Evolutionary conservation across 1,284 basidiomycete genomes (phyloP).

Genomic region (Trichosporon sp.): DNA sequence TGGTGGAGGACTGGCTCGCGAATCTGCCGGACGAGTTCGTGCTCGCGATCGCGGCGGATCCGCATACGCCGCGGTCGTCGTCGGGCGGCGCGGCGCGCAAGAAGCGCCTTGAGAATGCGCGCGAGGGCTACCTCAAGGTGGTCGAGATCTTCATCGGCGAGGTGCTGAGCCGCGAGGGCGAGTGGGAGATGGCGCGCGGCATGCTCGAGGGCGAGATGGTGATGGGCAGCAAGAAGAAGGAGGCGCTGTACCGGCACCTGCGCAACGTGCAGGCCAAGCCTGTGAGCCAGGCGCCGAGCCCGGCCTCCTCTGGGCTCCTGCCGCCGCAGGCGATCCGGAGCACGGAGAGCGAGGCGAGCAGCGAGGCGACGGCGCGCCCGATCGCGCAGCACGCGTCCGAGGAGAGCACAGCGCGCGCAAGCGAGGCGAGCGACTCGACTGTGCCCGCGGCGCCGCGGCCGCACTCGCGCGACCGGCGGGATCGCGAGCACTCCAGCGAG

Average conservation of each 20-base stretch:
- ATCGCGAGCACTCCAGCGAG: neutral
- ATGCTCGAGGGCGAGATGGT: conserved; percentile 43
- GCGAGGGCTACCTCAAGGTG: conserved; percentile 45
- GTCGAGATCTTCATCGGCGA: conserved; percentile 46
- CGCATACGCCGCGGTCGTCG: neutral
- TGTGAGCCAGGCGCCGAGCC: conserved; percentile 14
- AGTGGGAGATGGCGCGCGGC: conserved; percentile 46
- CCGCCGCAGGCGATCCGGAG: conserved; percentile 22
- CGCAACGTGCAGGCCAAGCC: conserved; percentile 25
- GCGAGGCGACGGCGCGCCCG: conserved; percentile 19
- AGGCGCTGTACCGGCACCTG: conserved; percentile 41
- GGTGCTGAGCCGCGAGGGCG: conserved; percentile 40
- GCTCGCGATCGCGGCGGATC: conserved; percentile 23
- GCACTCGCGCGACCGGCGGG: neutral
- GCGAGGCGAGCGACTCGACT: neutral
- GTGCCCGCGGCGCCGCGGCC: neutral
- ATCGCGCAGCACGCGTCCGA: neutral
- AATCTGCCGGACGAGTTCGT: conserved; percentile 34
- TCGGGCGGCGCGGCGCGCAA: conserved; percentile 15
- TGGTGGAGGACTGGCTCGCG: conserved; percentile 39
- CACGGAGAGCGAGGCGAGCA: neutral
- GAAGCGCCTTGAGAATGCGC: conserved; percentile 31
- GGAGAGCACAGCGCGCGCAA: neutral
- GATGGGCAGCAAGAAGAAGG: conserved; percentile 43
- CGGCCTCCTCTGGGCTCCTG: conserved; percentile 25